These are phyloP conservation scores for Ustilago sp. DNA, from an alignment of 1,284 basidiomycete genomes.

Conservation along the genomic window DNA sequence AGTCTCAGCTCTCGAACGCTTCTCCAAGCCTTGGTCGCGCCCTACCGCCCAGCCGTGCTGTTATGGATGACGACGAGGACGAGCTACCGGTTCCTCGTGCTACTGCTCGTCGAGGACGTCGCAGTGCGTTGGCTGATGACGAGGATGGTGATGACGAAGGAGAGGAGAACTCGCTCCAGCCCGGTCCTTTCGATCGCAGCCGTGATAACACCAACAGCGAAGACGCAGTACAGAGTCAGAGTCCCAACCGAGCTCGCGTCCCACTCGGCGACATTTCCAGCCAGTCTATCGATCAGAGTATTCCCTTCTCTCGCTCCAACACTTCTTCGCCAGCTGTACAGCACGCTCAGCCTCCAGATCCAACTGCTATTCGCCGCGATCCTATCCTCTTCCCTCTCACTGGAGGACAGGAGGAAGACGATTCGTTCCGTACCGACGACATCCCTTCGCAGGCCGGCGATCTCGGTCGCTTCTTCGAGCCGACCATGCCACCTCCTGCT, in stretches of 20 bases:
- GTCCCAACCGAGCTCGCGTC: constrained; percentile 13
- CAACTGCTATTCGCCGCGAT: constrained; percentile 20
- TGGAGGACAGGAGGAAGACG: constrained; percentile 33
- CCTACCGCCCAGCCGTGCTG: constrained; percentile 29
- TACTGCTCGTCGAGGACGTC: constrained; percentile 21
- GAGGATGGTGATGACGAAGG: constrained; percentile 42
- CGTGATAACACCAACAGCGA: constrained; percentile 12
- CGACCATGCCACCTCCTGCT: constrained; percentile 42
- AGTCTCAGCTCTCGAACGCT: constrained; percentile 20
- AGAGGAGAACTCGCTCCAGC: constrained; percentile 28
- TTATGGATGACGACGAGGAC: constrained; percentile 53
- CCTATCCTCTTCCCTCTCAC: constrained; percentile 20
- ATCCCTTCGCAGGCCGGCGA: constrained; percentile 50
- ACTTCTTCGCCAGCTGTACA: constrained; percentile 32
- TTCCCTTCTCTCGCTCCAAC: constrained; percentile 34
- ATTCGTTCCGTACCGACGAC: constrained; percentile 50
- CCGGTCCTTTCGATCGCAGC: constrained; percentile 33
- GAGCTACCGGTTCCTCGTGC: constrained; percentile 37
- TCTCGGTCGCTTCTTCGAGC: constrained; percentile 55
- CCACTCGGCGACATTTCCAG: constrained; percentile 47
- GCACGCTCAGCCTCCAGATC: constrained; percentile 17
- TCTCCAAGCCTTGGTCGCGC: constrained; percentile 27
- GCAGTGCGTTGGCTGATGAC: constrained; percentile 36
- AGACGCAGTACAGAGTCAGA: constrained; percentile 13
- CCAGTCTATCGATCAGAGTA: constrained; percentile 41